Evolutionary conservation across 176 grass and related monocot species (phyloP).

Genomic region (Hyparrhenia diplandra): DNA sequence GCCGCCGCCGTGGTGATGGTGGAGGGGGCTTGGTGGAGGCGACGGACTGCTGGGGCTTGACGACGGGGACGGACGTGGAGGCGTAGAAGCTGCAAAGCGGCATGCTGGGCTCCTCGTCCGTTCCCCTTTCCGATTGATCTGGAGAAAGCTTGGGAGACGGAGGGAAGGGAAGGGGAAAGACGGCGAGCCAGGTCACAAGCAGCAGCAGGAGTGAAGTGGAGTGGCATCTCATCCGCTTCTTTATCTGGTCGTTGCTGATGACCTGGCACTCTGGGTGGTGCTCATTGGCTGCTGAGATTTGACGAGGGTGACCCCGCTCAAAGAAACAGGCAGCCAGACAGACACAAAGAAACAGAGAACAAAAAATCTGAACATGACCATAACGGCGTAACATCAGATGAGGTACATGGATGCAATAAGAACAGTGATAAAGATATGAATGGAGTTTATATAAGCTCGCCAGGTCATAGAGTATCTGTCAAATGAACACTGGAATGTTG

Average conservation of each 20-base stretch:
- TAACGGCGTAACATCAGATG: neutral
- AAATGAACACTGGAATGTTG: neutral
- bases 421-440: neutral
- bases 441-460: neutral
- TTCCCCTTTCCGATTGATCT: neutral
- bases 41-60: conserved; percentile 27
- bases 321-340: neutral
- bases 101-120: neutral
- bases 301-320: neutral
- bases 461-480: neutral
- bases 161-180: neutral
- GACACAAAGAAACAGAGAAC: neutral
- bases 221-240: conserved; percentile 47
- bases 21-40: conserved; percentile 6
- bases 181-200: conserved; percentile 9
- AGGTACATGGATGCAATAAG: neutral
- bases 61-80: conserved; percentile 23
- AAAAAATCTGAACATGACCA: neutral
- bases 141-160: neutral
- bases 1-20: neutral
- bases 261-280: conserved; percentile 25
- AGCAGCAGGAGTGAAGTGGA: neutral
- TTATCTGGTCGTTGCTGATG: conserved; percentile 36
- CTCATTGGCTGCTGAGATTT: conserved; percentile 43
- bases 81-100: conserved; percentile 47